Base-by-base conservation (phyloP, 208 protist genomes). In the Trypanosoma rangeli region DNA sequence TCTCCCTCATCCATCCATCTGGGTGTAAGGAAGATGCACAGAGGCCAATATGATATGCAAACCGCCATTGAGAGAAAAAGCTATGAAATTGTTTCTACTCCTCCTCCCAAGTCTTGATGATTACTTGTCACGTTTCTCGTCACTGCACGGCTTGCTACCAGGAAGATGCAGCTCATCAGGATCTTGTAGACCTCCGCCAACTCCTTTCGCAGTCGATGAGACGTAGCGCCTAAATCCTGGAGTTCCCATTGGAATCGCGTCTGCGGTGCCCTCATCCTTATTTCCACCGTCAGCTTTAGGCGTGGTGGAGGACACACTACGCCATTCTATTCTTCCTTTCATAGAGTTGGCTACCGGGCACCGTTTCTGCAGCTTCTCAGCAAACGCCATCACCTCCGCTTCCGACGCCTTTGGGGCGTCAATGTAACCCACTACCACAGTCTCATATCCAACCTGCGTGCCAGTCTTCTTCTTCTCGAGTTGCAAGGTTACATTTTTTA, bases 381-480 rank as follows among this genome's bases (percentile, higher is more conserved):
- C 87, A 77, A 93, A 95, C 22, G 67, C 82, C 78, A 86, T 82
- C 60, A 94, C 79, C 70, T 95, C 84, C 68, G 86, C 87, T 20
- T 81, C 74, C 0, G 82, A 82, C 0, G 84, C 85, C 8, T 60
- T 53, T 5, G 90, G 90, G 5, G 90, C 90, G 39, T 93, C 87
- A 60, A 95, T 95, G 78, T 93, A 93, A 58, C 90, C 90, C 7
- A 95, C 87, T 3, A 95, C 84, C 4, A 90, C 79, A 24, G 74
- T 70, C 26, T 90, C 83, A n/a, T 79, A 64, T 18, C 75, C 80
- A 2, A 91, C 73, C n/a, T 68, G 53, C 26, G 57, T 42, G 24
- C 42, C 53, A 46, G 54, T 70, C 37, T 59, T 70, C 22, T 64
- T 70, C 79, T 92, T 83, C 69, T 93, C 90, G 0, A 93, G 50